These are phyloP conservation scores for Macrolepiota dolichaula DNA, from an alignment of 768 basidiomycete genomes.

Conservation along the genomic window DNA sequence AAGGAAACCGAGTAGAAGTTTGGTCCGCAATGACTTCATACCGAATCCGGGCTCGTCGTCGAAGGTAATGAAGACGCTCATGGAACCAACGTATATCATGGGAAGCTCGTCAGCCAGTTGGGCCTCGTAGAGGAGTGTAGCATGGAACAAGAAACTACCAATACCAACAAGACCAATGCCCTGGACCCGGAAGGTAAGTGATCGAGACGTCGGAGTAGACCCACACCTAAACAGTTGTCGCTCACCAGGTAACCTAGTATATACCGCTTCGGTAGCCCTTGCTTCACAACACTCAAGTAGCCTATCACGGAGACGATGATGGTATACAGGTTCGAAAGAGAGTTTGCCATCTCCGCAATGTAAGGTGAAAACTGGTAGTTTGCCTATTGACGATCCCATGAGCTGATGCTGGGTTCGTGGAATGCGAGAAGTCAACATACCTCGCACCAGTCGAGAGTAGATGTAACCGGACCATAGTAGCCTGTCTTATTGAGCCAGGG, in stretches of 20 bases:
- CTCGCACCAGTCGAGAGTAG: slow-evolving; percentile 77
- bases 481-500: slow-evolving; percentile 35
- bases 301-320: slow-evolving; percentile 53
- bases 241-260: slow-evolving; percentile 38
- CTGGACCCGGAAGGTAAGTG: slow-evolving; percentile 27
- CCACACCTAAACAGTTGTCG: neutral
- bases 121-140: slow-evolving; percentile 69
- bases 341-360: slow-evolving; percentile 76
- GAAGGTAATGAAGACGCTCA: slow-evolving; percentile 57
- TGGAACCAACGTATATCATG: slow-evolving; percentile 72
- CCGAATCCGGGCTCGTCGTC: slow-evolving; percentile 53
- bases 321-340: slow-evolving; percentile 66
- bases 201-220: neutral
- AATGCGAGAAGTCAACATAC: slow-evolving; percentile 25
- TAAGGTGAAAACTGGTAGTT: slow-evolving; percentile 80
- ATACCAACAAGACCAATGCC: slow-evolving; percentile 69
- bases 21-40: slow-evolving; percentile 32
- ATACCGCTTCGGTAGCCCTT: slow-evolving; percentile 40
- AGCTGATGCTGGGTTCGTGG: neutral
- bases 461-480: slow-evolving; percentile 63
- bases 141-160: slow-evolving; percentile 78
- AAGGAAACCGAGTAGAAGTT: slow-evolving; percentile 32
- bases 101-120: slow-evolving; percentile 83
- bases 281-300: slow-evolving; percentile 27
- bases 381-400: slow-evolving; percentile 34